Evolutionary conservation across 2,329 filamentous ascomycete species (phyloP).

Genomic region (Fusarium annulatum): DNA sequence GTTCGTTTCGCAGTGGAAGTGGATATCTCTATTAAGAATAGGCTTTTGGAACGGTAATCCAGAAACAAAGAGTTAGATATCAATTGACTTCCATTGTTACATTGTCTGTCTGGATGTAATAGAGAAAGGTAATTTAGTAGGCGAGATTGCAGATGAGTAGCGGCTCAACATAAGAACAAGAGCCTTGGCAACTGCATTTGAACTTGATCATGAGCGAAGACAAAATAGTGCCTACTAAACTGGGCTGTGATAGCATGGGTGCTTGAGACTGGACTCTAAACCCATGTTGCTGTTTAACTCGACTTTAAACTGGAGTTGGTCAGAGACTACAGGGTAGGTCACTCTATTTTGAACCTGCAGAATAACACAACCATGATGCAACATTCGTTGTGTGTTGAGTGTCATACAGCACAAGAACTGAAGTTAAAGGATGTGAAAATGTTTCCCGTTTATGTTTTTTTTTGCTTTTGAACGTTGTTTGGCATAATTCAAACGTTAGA

Average conservation of each 20-base stretch:
- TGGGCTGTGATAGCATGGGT: not conserved
- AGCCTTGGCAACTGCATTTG: not conserved
- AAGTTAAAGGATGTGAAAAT: fast-evolving
- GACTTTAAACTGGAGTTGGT: not conserved
- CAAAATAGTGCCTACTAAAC: fast-evolving
- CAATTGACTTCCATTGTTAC: not conserved
- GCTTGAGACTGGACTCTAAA: not conserved
- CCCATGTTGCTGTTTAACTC: fast-evolving
- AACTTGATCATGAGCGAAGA: too few relatives aligned
- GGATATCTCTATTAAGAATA: not conserved
- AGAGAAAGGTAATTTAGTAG: slow-evolving; percentile 8
- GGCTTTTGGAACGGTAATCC: not conserved
- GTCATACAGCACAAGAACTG: fast-evolving
- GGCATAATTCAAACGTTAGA: fast-evolving
- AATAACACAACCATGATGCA: not conserved
- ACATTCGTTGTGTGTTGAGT: too few relatives aligned
- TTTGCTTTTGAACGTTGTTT: fast-evolving
- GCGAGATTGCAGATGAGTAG: slow-evolving; percentile 9
- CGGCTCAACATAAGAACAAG: not conserved
- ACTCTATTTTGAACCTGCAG: not conserved
- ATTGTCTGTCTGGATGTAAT: not conserved
- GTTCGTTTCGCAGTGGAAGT: not conserved
- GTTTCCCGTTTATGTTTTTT: fast-evolving
- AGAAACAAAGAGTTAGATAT: too few relatives aligned
- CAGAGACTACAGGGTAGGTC: not conserved